Conservation (phyloP, 768 basidiomycete species). For the Inosperma sp. region DNA sequence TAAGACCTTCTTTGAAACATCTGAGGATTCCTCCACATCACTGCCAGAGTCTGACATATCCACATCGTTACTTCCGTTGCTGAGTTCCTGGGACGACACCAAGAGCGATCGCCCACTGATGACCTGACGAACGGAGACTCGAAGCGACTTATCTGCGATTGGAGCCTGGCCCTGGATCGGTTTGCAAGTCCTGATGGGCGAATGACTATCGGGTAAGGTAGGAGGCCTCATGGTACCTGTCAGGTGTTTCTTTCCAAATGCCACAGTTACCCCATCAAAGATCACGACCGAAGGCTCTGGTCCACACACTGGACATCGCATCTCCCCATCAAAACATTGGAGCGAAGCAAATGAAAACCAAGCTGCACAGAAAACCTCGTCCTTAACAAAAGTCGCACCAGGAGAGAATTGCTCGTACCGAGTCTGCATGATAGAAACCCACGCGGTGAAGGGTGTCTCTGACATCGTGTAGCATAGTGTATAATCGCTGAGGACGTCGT, state of each 20-base stretch:
- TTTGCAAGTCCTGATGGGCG: not conserved
- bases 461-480: slow-evolving; percentile 28
- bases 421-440: slow-evolving; percentile 17
- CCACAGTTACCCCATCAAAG: too few relatives aligned
- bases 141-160: not conserved
- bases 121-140: not conserved
- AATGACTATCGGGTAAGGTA: slow-evolving; percentile 13
- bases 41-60: too few relatives aligned
- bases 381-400: slow-evolving; percentile 19
- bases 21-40: too few relatives aligned
- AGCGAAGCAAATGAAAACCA: slow-evolving; percentile 32
- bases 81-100: too few relatives aligned
- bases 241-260: too few relatives aligned
- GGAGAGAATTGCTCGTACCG: slow-evolving; percentile 18
- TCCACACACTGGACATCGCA: slow-evolving; percentile 26
- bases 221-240: slow-evolving; percentile 26
- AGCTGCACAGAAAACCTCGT: slow-evolving; percentile 24
- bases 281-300: too few relatives aligned
- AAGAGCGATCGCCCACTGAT: too few relatives aligned
- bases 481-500: slow-evolving; percentile 32
- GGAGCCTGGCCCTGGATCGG: not conserved
- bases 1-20: too few relatives aligned
- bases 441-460: slow-evolving; percentile 32
- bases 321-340: slow-evolving; percentile 19
- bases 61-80: too few relatives aligned